A percentile compares a stretch with the other conserved stretches of the same genome.
phyloP scores from a whole-genome alignment of 2,329 filamentous ascomycete species.

The Paradendryphiella salina region DNA sequence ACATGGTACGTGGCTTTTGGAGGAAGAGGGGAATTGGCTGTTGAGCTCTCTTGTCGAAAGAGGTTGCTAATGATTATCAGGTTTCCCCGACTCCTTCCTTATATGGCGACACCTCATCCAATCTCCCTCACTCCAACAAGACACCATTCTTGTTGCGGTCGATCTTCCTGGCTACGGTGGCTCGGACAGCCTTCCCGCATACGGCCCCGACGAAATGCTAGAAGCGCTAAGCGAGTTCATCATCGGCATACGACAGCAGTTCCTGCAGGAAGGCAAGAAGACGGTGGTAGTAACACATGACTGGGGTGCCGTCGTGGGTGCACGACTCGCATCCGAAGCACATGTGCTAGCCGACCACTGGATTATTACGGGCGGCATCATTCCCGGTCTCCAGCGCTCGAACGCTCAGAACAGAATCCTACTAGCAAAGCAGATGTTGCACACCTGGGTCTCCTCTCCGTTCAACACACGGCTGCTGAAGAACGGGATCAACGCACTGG shows the following conservation, averaged over 20 bases:
- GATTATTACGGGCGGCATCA: slow-evolving; percentile 57
- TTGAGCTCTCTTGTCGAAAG: background rate
- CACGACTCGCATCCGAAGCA: slow-evolving; percentile 62
- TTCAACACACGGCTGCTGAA: slow-evolving; percentile 51
- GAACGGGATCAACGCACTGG: slow-evolving; percentile 50
- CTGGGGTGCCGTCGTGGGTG: slow-evolving; percentile 58
- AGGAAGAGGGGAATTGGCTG: background rate
- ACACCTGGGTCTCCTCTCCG: slow-evolving; percentile 52
- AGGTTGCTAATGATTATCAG: slow-evolving; percentile 11
- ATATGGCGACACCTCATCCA: slow-evolving; percentile 57
- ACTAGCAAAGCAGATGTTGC: slow-evolving; percentile 56
- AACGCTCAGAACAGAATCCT: slow-evolving; percentile 50
- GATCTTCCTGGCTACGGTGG: slow-evolving; percentile 64
- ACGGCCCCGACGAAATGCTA: slow-evolving; percentile 56
- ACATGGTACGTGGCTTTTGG: slow-evolving; percentile 46
- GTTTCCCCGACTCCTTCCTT: slow-evolving; percentile 62
- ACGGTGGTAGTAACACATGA: slow-evolving; percentile 58
- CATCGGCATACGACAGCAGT: slow-evolving; percentile 54
- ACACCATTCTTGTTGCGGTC: slow-evolving; percentile 55
- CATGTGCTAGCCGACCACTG: slow-evolving; percentile 59
- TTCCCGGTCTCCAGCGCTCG: slow-evolving; percentile 49
- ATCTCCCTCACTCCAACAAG: slow-evolving; percentile 45
- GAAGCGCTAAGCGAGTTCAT: slow-evolving; percentile 60
- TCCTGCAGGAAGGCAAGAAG: slow-evolving; percentile 36
- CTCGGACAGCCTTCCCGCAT: slow-evolving; percentile 56